phyloP scores from a whole-genome alignment of 164 flowering plant species.

The Magnolia kwangsiensis region DNA sequence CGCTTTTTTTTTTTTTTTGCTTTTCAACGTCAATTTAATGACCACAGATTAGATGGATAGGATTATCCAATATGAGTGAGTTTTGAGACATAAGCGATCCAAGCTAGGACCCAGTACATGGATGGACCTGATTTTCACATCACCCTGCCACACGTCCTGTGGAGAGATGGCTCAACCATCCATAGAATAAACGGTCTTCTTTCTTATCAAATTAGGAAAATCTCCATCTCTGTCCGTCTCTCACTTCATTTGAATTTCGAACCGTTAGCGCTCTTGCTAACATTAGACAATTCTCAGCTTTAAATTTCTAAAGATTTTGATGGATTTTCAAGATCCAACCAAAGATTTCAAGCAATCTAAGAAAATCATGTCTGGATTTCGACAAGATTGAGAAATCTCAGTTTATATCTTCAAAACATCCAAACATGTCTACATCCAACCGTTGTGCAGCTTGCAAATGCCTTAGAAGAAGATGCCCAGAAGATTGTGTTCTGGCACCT shows the following conservation, averaged over 20 bases:
- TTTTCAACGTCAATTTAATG: no score
- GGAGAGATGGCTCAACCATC: no score
- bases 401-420: conserved; percentile 3
- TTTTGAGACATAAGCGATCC: no score
- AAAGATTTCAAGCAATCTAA: conserved; percentile 4
- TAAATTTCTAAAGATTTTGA: background rate
- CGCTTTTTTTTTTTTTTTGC: no score
- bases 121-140: no score
- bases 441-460: conserved; percentile 34
- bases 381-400: conserved; percentile 12
- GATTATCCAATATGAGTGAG: no score
- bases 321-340: background rate
- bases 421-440: conserved; percentile 16
- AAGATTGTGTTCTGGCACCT: conserved; percentile 30
- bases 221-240: background rate
- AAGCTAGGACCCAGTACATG: no score
- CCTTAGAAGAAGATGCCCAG: conserved; percentile 26
- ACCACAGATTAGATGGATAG: no score
- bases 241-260: conserved; percentile 11
- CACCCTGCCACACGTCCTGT: no score
- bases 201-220: no score
- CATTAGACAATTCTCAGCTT: background rate
- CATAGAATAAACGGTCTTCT: no score
- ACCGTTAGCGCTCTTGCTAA: conserved; percentile 20
- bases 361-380: background rate